phyloP scores from a whole-genome alignment of 306 rosid genomes.

The Begonia masoniana region DNA sequence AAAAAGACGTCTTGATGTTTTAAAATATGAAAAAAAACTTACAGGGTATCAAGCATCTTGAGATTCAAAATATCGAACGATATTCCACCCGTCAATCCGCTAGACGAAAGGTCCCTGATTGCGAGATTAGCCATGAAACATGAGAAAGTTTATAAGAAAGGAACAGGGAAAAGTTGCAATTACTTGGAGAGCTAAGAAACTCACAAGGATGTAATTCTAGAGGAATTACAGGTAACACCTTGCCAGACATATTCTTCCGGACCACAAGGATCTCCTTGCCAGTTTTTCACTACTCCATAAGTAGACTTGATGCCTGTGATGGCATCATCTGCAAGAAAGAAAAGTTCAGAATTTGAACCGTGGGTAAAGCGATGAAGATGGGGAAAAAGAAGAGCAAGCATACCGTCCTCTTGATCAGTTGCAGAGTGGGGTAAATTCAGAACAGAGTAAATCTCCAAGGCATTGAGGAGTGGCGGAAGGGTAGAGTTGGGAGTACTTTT shows the following conservation, averaged over 20 bases:
- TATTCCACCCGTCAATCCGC: conserved; percentile 7
- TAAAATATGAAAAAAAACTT: conserved; percentile 1
- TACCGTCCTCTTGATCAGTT: conserved; percentile 1
- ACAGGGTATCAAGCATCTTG: conserved; percentile 5
- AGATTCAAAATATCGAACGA: conserved; percentile 3
- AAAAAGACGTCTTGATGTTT: not conserved
- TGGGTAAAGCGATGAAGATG: not conserved
- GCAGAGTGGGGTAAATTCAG: not conserved
- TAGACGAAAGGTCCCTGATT: conserved; percentile 15
- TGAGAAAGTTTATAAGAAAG: not conserved
- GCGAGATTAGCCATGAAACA: not conserved
- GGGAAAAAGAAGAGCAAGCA: not conserved
- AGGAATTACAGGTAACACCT: conserved; percentile 21
- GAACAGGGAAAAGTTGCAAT: no score
- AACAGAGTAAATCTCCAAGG: not conserved
- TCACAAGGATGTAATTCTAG: conserved; percentile 27
- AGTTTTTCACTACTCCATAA: conserved; percentile 10
- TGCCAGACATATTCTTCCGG: conserved; percentile 15
- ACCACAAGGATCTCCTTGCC: conserved; percentile 35
- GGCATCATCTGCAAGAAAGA: conserved; percentile 15
- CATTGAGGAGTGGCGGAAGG: conserved; percentile 1
- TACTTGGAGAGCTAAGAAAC: not conserved
- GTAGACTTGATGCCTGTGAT: conserved; percentile 11
- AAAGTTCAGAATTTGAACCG: not conserved
- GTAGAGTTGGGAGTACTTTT: not conserved